A percentile compares a stretch with the other conserved stretches of the same genome.
Conservation (phyloP, 805 yeast genomes). For the Candida glaebosa region DNA sequence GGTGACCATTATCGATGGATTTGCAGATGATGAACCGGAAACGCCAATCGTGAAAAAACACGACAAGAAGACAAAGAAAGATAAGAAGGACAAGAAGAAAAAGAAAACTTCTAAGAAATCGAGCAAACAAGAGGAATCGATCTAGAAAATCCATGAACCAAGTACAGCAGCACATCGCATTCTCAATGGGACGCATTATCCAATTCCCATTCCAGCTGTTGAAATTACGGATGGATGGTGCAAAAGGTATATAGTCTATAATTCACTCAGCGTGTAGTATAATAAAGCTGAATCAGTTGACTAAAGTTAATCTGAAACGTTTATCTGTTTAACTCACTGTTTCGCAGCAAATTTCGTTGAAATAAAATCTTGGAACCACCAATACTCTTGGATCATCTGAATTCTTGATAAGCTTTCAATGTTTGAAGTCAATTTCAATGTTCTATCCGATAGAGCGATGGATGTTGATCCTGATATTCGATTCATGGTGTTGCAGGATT, state of each 20-base stretch:
- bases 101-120: conserved; percentile 10
- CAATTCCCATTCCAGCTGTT: too few relatives aligned
- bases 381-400: too few relatives aligned
- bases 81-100: conserved; percentile 12
- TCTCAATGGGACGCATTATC: too few relatives aligned
- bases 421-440: conserved; percentile 25
- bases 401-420: conserved; percentile 10
- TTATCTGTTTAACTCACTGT: too few relatives aligned
- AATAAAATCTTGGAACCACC: neutral
- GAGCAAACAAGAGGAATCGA: neutral
- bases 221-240: too few relatives aligned
- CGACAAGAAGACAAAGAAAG: conserved; percentile 10
- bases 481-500: conserved; percentile 81
- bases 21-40: conserved; percentile 12
- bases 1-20: conserved; percentile 16
- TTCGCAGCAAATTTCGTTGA: neutral
- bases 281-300: too few relatives aligned
- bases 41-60: conserved; percentile 7
- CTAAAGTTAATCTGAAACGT: too few relatives aligned
- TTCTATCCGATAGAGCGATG: conserved; percentile 42
- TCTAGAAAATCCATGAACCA: too few relatives aligned
- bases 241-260: too few relatives aligned
- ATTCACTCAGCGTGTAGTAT: too few relatives aligned
- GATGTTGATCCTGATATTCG: conserved; percentile 80
- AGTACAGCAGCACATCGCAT: too few relatives aligned